These are phyloP conservation scores for Nitzschia sp. DNA, from an alignment of 108 stramenopile species.

Conservation along the genomic window DNA sequence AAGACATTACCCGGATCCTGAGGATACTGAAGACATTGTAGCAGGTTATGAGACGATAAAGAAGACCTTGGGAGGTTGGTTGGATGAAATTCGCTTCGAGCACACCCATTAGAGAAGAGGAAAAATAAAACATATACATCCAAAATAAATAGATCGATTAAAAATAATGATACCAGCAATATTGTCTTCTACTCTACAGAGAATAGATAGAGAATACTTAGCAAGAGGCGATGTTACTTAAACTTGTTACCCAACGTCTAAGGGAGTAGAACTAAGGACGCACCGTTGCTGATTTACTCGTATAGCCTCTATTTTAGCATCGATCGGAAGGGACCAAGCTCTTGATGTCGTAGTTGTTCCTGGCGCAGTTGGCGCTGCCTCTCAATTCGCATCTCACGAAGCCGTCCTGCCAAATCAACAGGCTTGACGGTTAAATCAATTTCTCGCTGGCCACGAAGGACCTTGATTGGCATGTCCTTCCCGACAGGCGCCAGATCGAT, in stretches of 20 bases:
- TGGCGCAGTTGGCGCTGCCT: slow-evolving; percentile 43
- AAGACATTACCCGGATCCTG: slow-evolving; percentile 31
- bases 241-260: too few relatives aligned
- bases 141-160: too few relatives aligned
- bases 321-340: slow-evolving; percentile 25
- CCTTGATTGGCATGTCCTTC: slow-evolving; percentile 44
- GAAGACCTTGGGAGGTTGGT: slow-evolving; percentile 52
- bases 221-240: too few relatives aligned
- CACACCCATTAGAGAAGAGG: too few relatives aligned
- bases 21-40: slow-evolving; percentile 70
- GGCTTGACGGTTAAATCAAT: slow-evolving; percentile 61
- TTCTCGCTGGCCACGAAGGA: slow-evolving; percentile 58
- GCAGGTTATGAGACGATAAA: slow-evolving; percentile 50
- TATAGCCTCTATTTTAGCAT: slow-evolving; percentile 7
- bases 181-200: too few relatives aligned
- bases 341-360: slow-evolving; percentile 46
- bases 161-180: too few relatives aligned
- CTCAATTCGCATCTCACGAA: slow-evolving; percentile 58
- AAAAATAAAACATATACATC: too few relatives aligned
- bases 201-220: too few relatives aligned
- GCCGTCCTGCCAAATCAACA: slow-evolving; percentile 70
- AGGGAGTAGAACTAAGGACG: too few relatives aligned
- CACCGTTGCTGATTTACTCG: too few relatives aligned
- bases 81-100: slow-evolving; percentile 34
- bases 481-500: slow-evolving; percentile 74